Conservation (phyloP, 192 early-diverging fungal species). For the Pilaira anomala region DNA sequence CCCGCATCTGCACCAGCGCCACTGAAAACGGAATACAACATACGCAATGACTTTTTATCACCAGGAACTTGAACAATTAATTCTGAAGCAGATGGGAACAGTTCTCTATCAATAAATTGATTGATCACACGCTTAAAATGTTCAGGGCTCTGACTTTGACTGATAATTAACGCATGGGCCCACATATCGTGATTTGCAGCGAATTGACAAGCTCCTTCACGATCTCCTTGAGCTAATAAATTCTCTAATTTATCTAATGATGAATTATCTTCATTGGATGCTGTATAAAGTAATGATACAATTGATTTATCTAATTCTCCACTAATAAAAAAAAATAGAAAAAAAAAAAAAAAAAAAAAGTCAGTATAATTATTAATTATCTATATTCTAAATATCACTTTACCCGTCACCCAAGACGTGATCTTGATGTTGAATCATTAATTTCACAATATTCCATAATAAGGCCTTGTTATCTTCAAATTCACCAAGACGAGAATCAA, state of each 20-base stretch:
- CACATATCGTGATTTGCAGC: conserved; percentile 60
- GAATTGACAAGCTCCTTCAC: conserved; percentile 50
- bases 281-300: conserved; percentile 32
- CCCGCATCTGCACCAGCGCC: conserved; percentile 53
- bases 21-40: conserved; percentile 68
- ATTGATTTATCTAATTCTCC: conserved; percentile 48
- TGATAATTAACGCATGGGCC: conserved; percentile 89
- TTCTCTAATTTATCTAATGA: conserved; percentile 58
- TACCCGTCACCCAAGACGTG: conserved; percentile 48
- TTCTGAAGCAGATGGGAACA: conserved; percentile 18
- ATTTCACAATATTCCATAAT: conserved; percentile 61
- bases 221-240: conserved; percentile 58
- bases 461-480: conserved; percentile 30
- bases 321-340: conserved; percentile 23
- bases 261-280: conserved; percentile 14
- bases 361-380: not conserved
- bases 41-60: conserved; percentile 50
- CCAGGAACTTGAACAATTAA: conserved; percentile 4
- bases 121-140: conserved; percentile 74
- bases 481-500: conserved; percentile 36
- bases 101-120: conserved; percentile 53
- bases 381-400: conserved; percentile 21
- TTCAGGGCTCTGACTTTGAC: conserved; percentile 76
- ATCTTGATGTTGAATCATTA: conserved; percentile 65
- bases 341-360: conserved; percentile 2